Evolutionary conservation across 108 stramenopile species (phyloP), one percentile per base, ranked within the genome.

Genomic region (Cyclotella baltica): DNA sequence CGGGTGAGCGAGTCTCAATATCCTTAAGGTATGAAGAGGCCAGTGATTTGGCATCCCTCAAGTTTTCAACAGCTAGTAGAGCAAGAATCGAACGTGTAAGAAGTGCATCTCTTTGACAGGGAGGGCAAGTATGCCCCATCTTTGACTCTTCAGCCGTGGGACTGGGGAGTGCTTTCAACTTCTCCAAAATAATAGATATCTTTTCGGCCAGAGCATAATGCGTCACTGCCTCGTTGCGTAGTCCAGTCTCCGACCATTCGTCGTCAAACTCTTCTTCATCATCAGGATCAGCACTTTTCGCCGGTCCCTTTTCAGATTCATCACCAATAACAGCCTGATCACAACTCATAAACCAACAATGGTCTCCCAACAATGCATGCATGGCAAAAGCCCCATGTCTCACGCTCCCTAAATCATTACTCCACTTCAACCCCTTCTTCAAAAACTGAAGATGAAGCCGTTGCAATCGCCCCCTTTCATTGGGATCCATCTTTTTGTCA

Each of bases 161-260:
- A 11, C 71, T 75, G 0, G 92, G 92, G 15, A 95, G 67, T 11
- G 87, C 77, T 58, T 88, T 85, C 61, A 95, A 79, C 78, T 84
- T 87, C 20, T 78, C 84, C 6, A 88, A 38, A 76, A 95, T 92
- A 36, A 46, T 58, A 23, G 70, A 62, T 3, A 88, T 86, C 53
- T 93, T 73, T 80, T 92, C 94, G 0, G 94, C 94, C 67, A 93
- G 69, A 4, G 82, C 85, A 80, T 89, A 91, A 81, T 92, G 89
- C 15, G 87, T 86, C 35, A 95, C 87, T 19, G 92, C 90, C 52
- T 93, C 92, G 46, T 85, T 83, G 35, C 85, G 79, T n/a, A 91
- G 80, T 29, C 80, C 87, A 51, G 84, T 67, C 37, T 80, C 62
- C 28, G 85, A 86, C 27, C 80, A 72, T 28, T 85, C 90, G 10